Evolutionary conservation across 495 filamentous ascomycete species (phyloP).

Genomic region (Aspergillus hancockii): DNA sequence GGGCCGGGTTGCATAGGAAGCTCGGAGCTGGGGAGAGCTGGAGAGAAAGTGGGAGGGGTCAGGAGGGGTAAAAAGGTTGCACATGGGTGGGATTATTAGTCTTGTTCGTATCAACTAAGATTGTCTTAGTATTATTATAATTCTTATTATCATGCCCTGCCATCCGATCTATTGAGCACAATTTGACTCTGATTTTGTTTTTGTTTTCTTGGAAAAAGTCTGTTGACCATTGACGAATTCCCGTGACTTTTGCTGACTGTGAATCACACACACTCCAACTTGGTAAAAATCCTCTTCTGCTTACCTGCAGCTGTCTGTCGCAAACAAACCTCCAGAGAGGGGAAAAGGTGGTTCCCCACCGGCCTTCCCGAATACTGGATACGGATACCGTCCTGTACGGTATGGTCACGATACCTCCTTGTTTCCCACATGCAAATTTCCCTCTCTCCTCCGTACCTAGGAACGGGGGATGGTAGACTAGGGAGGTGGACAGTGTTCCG

Average conservation of each 20-base stretch:
- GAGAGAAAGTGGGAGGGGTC: constrained; percentile 12
- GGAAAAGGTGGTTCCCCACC: constrained; percentile 17
- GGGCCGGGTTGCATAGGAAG: constrained; percentile 19
- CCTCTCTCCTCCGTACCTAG: not conserved
- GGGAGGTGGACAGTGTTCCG: not conserved
- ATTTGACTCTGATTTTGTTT: not conserved
- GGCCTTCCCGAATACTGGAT: constrained; percentile 21
- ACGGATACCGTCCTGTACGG: constrained; percentile 11
- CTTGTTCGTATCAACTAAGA: not conserved
- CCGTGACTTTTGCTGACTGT: not conserved
- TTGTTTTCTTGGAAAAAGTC: not conserved
- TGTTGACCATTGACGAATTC: not conserved
- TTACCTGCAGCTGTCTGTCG: constrained; percentile 16
- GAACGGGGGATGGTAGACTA: not conserved
- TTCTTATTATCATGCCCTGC: not conserved
- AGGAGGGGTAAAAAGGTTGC: constrained; percentile 13
- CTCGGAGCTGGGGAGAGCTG: constrained; percentile 25
- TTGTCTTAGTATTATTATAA: not conserved
- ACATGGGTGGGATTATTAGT: constrained; percentile 12
- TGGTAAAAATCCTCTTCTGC: constrained; percentile 4
- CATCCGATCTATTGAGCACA: not conserved
- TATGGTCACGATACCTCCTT: constrained; percentile 9
- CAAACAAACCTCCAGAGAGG: constrained; percentile 11
- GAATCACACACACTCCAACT: not conserved
- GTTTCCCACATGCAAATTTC: not conserved